phyloP scores from a whole-genome alignment of 2,329 filamentous ascomycete genomes.

The Aureobasidium sp. region DNA sequence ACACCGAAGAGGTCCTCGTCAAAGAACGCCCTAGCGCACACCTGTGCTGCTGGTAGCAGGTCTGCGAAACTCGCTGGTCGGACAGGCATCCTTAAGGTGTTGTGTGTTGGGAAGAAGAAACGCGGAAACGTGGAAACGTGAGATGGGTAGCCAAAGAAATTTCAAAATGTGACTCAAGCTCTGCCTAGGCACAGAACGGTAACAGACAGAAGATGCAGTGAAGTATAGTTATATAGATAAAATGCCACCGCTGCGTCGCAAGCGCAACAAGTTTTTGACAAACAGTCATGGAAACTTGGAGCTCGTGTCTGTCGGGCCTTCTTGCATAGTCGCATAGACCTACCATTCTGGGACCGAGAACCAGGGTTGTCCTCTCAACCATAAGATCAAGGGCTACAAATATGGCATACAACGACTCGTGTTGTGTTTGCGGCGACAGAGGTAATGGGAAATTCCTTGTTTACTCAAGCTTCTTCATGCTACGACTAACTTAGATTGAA shows the following conservation, averaged over 20 bases:
- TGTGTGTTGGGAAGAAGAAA: not conserved
- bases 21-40: constrained; percentile 21
- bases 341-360: not conserved
- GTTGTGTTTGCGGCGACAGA: no score
- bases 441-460: no score
- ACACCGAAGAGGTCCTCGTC: constrained; percentile 22
- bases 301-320: not conserved
- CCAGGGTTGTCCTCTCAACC: not conserved
- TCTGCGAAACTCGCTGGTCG: constrained; percentile 22
- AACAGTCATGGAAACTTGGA: not conserved
- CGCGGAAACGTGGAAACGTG: no score
- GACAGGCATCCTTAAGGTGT: constrained; percentile 18
- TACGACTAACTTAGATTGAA: no score
- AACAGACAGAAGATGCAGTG: not conserved
- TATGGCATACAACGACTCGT: not conserved
- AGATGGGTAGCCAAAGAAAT: not conserved
- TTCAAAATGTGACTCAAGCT: not conserved
- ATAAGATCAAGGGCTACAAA: not conserved
- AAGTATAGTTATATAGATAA: not conserved
- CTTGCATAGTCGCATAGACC: not conserved
- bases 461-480: no score
- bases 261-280: not conserved
- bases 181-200: not conserved
- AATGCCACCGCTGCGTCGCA: not conserved
- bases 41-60: constrained; percentile 20